Conservation (phyloP, 495 filamentous ascomycete species). For the Cenococcum geophilum region DNA sequence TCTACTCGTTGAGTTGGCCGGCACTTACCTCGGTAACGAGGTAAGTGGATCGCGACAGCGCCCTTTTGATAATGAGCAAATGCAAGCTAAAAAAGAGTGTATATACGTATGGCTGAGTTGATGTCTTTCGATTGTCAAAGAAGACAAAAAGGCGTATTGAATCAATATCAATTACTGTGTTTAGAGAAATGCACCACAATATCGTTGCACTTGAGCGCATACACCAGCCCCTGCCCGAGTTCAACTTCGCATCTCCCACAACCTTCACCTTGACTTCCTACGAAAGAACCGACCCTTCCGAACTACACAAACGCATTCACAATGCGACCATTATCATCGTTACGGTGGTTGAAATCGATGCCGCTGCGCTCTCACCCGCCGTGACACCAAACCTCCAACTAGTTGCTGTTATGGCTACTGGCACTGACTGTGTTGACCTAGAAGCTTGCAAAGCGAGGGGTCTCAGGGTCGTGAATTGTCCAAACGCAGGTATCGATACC, state of each 20-base stretch:
- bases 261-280: slow-evolving; percentile 37
- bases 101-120: no score
- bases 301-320: slow-evolving; percentile 39
- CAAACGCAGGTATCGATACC: slow-evolving; percentile 45
- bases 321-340: slow-evolving; percentile 48
- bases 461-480: slow-evolving; percentile 40
- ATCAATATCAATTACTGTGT: no score
- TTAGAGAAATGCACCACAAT: slow-evolving; percentile 30
- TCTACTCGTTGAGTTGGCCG: no score
- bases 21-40: no score
- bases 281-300: slow-evolving; percentile 19
- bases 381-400: slow-evolving; percentile 42
- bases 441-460: slow-evolving; percentile 42
- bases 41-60: no score
- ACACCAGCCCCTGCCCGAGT: slow-evolving; percentile 42
- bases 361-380: slow-evolving; percentile 33
- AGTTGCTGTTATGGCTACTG: slow-evolving; percentile 48
- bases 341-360: slow-evolving; percentile 40
- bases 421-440: slow-evolving; percentile 48
- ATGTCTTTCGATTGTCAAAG: no score
- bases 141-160: no score
- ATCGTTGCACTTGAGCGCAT: slow-evolving; percentile 47
- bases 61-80: no score
- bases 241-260: slow-evolving; percentile 39
- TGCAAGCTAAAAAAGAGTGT: no score